Base-by-base conservation (phyloP, 1,284 basidiomycete species). In the Ceratobasidium sp. region DNA sequence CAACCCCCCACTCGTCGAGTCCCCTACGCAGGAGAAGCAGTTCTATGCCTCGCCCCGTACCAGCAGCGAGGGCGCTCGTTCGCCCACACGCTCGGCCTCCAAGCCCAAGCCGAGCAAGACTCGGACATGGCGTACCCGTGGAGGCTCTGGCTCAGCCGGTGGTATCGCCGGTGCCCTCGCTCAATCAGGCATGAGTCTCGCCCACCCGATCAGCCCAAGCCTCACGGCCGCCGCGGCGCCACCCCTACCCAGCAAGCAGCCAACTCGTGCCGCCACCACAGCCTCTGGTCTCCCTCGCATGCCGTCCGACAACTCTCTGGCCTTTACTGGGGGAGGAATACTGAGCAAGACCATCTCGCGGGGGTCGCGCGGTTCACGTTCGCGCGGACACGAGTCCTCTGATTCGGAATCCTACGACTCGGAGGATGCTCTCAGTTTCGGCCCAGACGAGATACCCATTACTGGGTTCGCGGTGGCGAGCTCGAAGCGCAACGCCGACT, bases 401-500 rank as follows among this genome's bases (percentile, higher is more conserved):
- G 46, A 28, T 12, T 73, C 74, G 26, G 73, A 77, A 34, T 78
- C 76, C 73, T 79, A 78, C 39, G 76, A 79, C 46, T 80, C 79
- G 4, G 60, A 72, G 41, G 78, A 86, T 57, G 87, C 72, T 12
- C 34, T 76, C 9, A 75, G 88, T 77, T 78, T 91, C 74, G 85
- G 83, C 55, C 87, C 88, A 67, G 87, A 88, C 71, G 89, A 91
- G 76, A 92, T 92, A 9, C 91, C 91, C 0, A 91, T 93, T 10
- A 93, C 92, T 1, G 96, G 96, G 1, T 98, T 98, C 80, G 97
- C 96, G 0, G 96, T 98, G 10, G 97, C 97, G 8, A 97, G 94
- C 80, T 94, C 91, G 77, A 95, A 94, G 80, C 85, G 97, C 71
- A 98, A 98, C 79, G 88, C 91, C 10, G 97, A 98, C 78, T 99